These are phyloP conservation scores for Cercophora sp. DNA, from an alignment of 495 filamentous ascomycete species.

Conservation along the genomic window DNA sequence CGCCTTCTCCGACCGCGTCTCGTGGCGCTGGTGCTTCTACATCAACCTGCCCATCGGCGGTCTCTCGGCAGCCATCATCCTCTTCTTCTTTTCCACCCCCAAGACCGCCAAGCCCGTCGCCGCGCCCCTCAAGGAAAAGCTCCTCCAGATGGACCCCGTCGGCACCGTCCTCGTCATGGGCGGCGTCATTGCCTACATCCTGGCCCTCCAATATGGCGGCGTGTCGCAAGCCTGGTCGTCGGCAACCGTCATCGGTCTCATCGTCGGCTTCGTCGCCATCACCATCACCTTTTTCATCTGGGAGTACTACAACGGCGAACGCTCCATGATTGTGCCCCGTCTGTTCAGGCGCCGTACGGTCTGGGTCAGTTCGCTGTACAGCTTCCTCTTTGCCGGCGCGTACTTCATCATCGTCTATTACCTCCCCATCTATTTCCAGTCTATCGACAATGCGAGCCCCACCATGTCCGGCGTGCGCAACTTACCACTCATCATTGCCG, in stretches of 20 bases:
- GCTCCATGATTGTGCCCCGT: conserved; percentile 41
- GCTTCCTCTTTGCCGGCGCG: conserved; percentile 40
- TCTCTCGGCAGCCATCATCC: conserved; percentile 52
- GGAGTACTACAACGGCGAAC: conserved; percentile 48
- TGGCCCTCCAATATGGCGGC: conserved; percentile 83
- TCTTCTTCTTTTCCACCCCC: conserved; percentile 42
- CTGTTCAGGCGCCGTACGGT: conserved; percentile 44
- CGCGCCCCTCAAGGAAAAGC: conserved; percentile 28
- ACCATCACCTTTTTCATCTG: conserved; percentile 48
- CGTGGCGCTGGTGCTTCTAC: conserved; percentile 75
- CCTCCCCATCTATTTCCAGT: conserved; percentile 63
- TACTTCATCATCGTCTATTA: conserved; percentile 54
- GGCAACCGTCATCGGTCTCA: conserved; percentile 62
- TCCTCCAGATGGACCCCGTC: conserved; percentile 58
- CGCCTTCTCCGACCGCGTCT: conserved; percentile 25
- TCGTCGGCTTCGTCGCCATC: conserved; percentile 55
- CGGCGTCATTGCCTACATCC: conserved; percentile 61
- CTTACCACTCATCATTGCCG: conserved; percentile 49
- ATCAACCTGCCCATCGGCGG: conserved; percentile 70
- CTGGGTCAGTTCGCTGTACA: conserved; percentile 31
- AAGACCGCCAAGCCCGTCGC: conserved; percentile 15
- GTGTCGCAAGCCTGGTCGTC: conserved; percentile 58
- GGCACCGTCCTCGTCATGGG: conserved; percentile 66
- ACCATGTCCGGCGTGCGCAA: conserved; percentile 48
- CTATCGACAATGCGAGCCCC: conserved; percentile 41